phyloP scores from a whole-genome alignment of 352 stramenopile species.

The Globisporangium cederbergense region DNA sequence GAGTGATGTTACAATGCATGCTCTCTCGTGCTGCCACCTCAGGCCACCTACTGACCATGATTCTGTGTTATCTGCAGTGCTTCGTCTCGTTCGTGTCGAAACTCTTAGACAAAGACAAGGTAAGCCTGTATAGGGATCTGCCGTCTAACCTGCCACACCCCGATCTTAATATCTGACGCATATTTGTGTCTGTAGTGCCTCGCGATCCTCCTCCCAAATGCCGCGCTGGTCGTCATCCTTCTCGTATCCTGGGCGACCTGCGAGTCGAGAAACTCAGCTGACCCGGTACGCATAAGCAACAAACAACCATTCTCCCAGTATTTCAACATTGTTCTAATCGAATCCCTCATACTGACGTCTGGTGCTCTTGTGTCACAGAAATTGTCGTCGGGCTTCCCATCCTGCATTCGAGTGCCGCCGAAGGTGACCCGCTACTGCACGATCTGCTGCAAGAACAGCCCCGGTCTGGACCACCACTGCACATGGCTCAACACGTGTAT shows the following conservation, averaged over 20 bases:
- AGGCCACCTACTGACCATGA: not conserved
- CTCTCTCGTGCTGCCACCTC: not conserved
- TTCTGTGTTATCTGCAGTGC: slow-evolving; percentile 24
- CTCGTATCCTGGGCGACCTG: slow-evolving; percentile 66
- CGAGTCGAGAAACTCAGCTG: slow-evolving; percentile 55
- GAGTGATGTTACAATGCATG: too few species aligned
- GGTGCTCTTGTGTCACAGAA: slow-evolving; percentile 21
- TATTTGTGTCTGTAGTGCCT: slow-evolving; percentile 33
- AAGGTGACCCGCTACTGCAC: slow-evolving; percentile 81
- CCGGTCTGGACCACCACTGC: slow-evolving; percentile 81
- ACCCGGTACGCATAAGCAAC: slow-evolving; percentile 27
- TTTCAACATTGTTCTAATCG: too few species aligned
- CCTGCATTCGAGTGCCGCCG: slow-evolving; percentile 41
- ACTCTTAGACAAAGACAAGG: slow-evolving; percentile 54
- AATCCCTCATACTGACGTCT: too few species aligned
- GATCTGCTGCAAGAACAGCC: slow-evolving; percentile 80
- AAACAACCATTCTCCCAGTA: not conserved
- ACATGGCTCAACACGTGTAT: slow-evolving; percentile 89
- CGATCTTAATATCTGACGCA: not conserved
- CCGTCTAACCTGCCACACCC: not conserved
- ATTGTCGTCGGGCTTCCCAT: slow-evolving; percentile 23
- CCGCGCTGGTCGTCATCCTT: slow-evolving; percentile 48
- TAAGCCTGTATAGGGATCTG: slow-evolving; percentile 12
- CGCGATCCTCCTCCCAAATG: slow-evolving; percentile 63
- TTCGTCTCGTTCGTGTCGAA: slow-evolving; percentile 67